Percentiles rank a stretch among this genome's conserved stretches.
Evolutionary conservation across 495 filamentous ascomycete species (phyloP).

Genomic region (Penicillium nucicola): DNA sequence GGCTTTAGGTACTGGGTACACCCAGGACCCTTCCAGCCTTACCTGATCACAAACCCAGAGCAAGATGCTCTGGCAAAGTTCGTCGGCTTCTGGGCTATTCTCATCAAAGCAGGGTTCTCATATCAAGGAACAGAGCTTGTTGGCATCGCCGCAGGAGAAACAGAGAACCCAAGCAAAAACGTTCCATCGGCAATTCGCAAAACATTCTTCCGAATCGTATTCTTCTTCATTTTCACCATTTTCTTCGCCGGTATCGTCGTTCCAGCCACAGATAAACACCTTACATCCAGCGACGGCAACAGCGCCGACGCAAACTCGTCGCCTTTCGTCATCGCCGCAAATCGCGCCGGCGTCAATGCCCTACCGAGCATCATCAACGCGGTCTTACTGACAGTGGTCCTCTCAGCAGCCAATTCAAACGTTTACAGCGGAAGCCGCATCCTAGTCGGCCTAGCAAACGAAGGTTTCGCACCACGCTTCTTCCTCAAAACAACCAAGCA

Average conservation of each 20-base stretch:
- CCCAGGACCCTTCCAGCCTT: conserved; percentile 60
- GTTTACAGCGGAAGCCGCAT: conserved; percentile 68
- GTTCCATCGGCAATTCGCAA: conserved; percentile 66
- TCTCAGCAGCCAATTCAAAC: conserved; percentile 71
- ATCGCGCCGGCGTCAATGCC: conserved; percentile 56
- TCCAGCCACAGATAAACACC: conserved; percentile 39
- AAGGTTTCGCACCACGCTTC: conserved; percentile 52
- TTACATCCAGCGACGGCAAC: conserved; percentile 27
- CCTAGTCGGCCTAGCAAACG: conserved; percentile 54
- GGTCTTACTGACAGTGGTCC: conserved; percentile 62
- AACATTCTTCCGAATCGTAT: conserved; percentile 66
- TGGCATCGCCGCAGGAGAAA: conserved; percentile 66
- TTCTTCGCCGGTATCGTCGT: conserved; percentile 70
- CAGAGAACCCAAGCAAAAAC: conserved; percentile 61
- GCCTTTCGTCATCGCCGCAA: conserved; percentile 59
- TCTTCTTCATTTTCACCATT: conserved; percentile 65
- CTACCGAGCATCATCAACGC: conserved; percentile 74
- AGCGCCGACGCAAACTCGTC: conserved; percentile 54
- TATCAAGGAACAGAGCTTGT: conserved; percentile 65
- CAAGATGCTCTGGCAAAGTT: conserved; percentile 51
- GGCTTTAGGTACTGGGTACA: conserved; percentile 63
- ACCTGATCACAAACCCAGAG: conserved; percentile 9
- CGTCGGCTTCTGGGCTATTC: conserved; percentile 31
- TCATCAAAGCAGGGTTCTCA: conserved; percentile 54
- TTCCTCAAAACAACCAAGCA: conserved; percentile 40